Evolutionary conservation across 2,329 filamentous ascomycete genomes (phyloP), one percentile per base, ranked within the genome.

Genomic region (Sporothrix euskadiensis): DNA sequence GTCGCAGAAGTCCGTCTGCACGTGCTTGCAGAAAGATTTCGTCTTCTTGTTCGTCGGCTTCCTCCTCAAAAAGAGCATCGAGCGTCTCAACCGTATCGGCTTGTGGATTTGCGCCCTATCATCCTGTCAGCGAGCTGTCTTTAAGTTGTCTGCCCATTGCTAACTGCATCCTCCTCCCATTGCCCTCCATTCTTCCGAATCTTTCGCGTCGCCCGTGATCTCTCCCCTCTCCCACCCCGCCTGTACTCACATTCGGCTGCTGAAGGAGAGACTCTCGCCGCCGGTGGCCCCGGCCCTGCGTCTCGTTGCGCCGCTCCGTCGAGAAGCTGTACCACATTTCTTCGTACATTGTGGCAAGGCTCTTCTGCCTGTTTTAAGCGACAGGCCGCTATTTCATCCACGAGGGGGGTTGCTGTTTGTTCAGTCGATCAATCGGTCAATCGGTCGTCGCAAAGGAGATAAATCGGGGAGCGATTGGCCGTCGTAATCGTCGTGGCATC

Each of bases 251-350:
- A 83, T 88, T 89, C 61, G 89, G 85, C 77, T 89, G 89, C 78
- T 90, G 88, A 71, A 94, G 85, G 70, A 94, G 85, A 56, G 91
- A 93, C 79, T 91, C 87, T 78, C 88, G 89, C 74, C 92, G 88
- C 76, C 87, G 88, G 79, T 92, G 91, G 69, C 86, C 86, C 61
- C 85, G 83, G 44, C 78, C 79, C 56, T 85, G 83, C 32, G 84
- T 81, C 59, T 83, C 78, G 65, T 63, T 72, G n/a, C 83, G 82
- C 74, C 84, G 82, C 72, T 91, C 88, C 35, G 91, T 88, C 76
- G 92, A 88, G 79, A 93, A 91, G 80, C 88, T 93, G 83, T 94
- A 94, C 92, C 92, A 95, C 41, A 91, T 90, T 81, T 95, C 92
- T 82, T 95, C 92, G 81, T 93, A 93, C 91, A 94, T 94, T 30